Percentiles rank a stretch among this genome's conserved stretches.
These are phyloP conservation scores for Phytophthora quininea DNA, from an alignment of 352 stramenopile species.

Conservation along the genomic window DNA sequence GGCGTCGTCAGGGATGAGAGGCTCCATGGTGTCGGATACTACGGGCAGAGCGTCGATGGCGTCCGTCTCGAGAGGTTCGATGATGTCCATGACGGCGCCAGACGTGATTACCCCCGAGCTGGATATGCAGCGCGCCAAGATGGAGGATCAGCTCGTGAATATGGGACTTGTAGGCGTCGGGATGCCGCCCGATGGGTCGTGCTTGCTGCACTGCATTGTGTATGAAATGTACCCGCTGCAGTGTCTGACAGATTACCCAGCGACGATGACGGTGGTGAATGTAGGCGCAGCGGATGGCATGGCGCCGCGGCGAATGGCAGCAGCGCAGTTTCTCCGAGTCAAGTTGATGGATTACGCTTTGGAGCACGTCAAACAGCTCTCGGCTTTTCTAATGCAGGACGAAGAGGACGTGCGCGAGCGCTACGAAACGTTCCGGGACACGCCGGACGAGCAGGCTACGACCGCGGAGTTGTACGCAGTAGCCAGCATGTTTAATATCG, in stretches of 20 bases:
- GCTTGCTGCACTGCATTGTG: slow-evolving; percentile 82
- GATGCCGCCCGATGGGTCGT: slow-evolving; percentile 85
- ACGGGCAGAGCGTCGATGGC: slow-evolving; percentile 24
- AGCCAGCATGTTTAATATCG: slow-evolving; percentile 84
- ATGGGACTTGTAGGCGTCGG: slow-evolving; percentile 71
- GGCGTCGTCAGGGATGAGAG: slow-evolving; percentile 25
- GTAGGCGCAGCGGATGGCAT: slow-evolving; percentile 81
- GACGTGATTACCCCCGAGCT: slow-evolving; percentile 73
- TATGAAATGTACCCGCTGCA: slow-evolving; percentile 88
- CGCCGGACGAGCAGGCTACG: slow-evolving; percentile 76
- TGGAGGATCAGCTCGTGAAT: slow-evolving; percentile 74
- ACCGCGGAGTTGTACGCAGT: slow-evolving; percentile 79
- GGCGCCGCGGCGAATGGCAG: slow-evolving; percentile 69
- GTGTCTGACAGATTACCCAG: slow-evolving; percentile 72
- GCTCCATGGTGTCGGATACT: slow-evolving; percentile 18
- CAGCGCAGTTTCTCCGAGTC: slow-evolving; percentile 64
- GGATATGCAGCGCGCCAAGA: slow-evolving; percentile 77
- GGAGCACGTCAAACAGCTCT: slow-evolving; percentile 60
- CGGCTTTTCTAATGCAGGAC: slow-evolving; percentile 75
- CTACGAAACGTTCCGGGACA: slow-evolving; percentile 79
- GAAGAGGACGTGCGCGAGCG: slow-evolving; percentile 68
- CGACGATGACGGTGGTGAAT: slow-evolving; percentile 81
- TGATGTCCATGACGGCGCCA: slow-evolving; percentile 70
- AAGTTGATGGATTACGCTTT: slow-evolving; percentile 81
- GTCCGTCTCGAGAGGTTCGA: slow-evolving; percentile 49